Conservation (phyloP, 306 rosid genomes). For the Lathyrus sativus region DNA sequence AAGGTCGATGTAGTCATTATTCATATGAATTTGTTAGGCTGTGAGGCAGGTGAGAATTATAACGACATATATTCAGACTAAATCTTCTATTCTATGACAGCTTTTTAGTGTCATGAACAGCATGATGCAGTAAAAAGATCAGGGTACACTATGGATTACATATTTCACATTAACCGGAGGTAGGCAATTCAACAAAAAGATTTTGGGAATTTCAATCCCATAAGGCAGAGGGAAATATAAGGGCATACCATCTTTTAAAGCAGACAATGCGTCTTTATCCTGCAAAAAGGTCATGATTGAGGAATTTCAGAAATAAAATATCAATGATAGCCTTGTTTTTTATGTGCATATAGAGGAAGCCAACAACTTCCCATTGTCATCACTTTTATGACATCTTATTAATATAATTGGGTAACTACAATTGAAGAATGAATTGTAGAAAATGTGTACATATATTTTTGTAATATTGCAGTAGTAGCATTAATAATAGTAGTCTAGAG, state of each 20-base stretch:
- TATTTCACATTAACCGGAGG: constrained; percentile 12
- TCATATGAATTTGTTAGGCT: constrained; percentile 15
- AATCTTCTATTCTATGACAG: constrained; percentile 16
- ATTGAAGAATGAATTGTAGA: not conserved
- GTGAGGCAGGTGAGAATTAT: constrained; percentile 22
- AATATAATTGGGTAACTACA: constrained; percentile 17
- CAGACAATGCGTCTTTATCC: constrained; percentile 62
- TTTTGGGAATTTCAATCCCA: constrained; percentile 20
- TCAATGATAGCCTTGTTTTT: constrained; percentile 19
- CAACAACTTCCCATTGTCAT: constrained; percentile 33
- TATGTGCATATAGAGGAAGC: not conserved
- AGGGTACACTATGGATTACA: not conserved
- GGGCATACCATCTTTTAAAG: constrained; percentile 71
- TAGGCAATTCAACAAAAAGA: constrained; percentile 23
- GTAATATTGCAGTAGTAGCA: constrained; percentile 8
- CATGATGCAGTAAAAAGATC: not conserved
- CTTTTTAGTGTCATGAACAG: not conserved
- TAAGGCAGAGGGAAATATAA: constrained; percentile 19
- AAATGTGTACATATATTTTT: not conserved
- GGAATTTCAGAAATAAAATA: constrained; percentile 27
- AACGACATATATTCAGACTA: constrained; percentile 7
- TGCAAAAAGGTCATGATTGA: constrained; percentile 44
- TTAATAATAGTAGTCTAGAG: constrained; percentile 10
- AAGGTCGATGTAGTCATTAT: not conserved
- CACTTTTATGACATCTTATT: constrained; percentile 1